These are phyloP conservation scores for Termitomyces sp. DNA, from an alignment of 768 basidiomycete genomes.

Conservation along the genomic window DNA sequence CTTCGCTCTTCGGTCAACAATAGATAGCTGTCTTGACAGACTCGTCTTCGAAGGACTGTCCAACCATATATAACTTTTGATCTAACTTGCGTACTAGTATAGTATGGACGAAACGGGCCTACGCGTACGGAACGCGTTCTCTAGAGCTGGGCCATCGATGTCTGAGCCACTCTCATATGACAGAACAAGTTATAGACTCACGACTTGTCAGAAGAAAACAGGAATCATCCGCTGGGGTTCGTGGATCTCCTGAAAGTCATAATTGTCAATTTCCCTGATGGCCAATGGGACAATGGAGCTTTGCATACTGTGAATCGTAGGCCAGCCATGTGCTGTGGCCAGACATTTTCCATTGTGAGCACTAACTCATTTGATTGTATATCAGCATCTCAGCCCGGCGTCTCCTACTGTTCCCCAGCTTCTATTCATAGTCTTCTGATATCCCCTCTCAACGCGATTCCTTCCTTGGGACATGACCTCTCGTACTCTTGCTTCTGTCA, in stretches of 20 bases:
- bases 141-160: background rate
- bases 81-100: too few species aligned
- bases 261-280: background rate
- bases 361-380: background rate
- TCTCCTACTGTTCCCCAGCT: background rate
- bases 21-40: background rate
- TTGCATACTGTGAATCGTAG: background rate
- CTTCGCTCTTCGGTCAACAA: too few species aligned
- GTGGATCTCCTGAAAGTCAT: background rate
- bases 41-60: background rate
- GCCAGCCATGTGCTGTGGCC: background rate
- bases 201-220: background rate
- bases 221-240: background rate
- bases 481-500: slow-evolving; percentile 13
- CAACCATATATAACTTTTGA: background rate
- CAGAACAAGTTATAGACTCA: background rate
- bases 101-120: background rate
- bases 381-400: background rate
- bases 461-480: background rate
- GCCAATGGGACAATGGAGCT: background rate
- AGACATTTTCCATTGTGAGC: background rate
- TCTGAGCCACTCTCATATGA: background rate
- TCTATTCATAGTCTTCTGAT: background rate
- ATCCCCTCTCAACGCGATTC: background rate
- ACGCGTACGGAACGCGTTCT: background rate